Percentiles rank a stretch among this genome's conserved stretches.
Conservation (phyloP, 177 flowering plant genomes). For the Vitis hybrid region DNA sequence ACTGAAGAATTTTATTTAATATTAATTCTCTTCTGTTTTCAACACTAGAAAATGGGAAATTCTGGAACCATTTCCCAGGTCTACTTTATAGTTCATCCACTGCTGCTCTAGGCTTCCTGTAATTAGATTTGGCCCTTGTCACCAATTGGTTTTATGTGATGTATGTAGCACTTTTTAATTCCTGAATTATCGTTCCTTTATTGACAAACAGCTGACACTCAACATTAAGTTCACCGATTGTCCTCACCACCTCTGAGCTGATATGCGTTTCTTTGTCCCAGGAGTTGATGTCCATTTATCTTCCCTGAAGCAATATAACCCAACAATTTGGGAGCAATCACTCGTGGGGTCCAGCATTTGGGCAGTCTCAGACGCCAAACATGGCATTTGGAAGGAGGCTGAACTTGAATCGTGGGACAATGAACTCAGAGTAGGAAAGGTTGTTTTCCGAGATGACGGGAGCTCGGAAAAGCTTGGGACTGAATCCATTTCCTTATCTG, state of each 20-base stretch:
- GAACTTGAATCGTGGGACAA: slow-evolving; percentile 93
- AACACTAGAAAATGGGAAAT: background rate
- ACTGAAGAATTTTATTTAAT: background rate
- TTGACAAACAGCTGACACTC: too few relatives aligned
- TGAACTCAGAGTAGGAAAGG: slow-evolving; percentile 40
- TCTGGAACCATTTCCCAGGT: background rate
- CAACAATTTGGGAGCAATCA: slow-evolving; percentile 72
- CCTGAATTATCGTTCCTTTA: too few relatives aligned
- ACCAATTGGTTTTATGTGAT: too few relatives aligned
- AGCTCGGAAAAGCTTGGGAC: slow-evolving; percentile 57
- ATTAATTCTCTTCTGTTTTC: background rate
- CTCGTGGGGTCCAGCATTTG: slow-evolving; percentile 76
- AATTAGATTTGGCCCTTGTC: background rate
- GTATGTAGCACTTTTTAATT: too few relatives aligned
- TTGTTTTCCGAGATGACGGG: slow-evolving; percentile 82
- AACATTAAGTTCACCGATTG: background rate
- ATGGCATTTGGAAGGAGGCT: slow-evolving; percentile 84
- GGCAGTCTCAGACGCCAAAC: slow-evolving; percentile 58
- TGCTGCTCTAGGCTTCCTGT: background rate
- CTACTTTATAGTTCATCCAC: background rate
- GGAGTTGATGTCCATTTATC: slow-evolving; percentile 73
- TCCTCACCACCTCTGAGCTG: background rate
- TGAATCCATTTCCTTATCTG: slow-evolving; percentile 61
- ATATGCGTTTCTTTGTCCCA: slow-evolving; percentile 26
- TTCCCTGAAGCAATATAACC: slow-evolving; percentile 60